Conservation (phyloP, 495 filamentous ascomycete genomes). For the Aspergillus baeticus region DNA sequence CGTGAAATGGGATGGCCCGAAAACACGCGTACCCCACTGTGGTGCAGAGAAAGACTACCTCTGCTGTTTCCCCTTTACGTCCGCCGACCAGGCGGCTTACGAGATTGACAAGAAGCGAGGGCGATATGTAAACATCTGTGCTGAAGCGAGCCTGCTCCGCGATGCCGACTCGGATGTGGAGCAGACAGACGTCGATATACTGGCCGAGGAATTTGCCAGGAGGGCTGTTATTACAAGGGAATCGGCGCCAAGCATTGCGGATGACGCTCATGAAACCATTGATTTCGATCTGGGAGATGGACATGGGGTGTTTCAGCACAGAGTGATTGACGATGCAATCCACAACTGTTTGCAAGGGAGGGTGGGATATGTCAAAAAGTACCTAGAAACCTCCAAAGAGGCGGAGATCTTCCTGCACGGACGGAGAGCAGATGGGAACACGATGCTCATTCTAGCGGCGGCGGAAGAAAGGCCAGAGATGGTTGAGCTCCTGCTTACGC, state of each 20-base stretch:
- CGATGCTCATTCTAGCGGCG: constrained; percentile 12
- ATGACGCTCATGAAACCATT: too few relatives aligned
- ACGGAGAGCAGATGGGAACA: constrained; percentile 2
- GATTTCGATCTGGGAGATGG: too few relatives aligned
- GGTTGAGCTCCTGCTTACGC: constrained; percentile 11
- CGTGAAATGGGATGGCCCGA: neutral
- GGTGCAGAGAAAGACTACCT: neutral
- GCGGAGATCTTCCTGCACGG: constrained; percentile 10
- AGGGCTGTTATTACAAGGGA: too few relatives aligned
- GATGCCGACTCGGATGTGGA: too few relatives aligned
- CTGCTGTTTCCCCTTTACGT: neutral
- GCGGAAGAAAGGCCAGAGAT: constrained; percentile 2
- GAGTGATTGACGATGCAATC: constrained; percentile 3
- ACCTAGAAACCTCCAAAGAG: constrained; percentile 15
- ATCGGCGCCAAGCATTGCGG: too few relatives aligned
- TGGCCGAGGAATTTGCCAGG: constrained; percentile 6
- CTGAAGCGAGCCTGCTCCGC: too few relatives aligned
- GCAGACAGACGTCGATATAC: neutral
- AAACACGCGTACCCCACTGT: neutral
- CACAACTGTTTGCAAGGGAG: constrained; percentile 4
- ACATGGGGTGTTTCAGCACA: too few relatives aligned
- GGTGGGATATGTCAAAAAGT: neutral
- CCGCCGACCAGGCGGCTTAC: constrained; percentile 10
- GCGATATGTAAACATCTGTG: constrained; percentile 15
- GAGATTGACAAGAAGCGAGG: constrained; percentile 19